Evolutionary conservation across 2,329 filamentous ascomycete genomes (phyloP).

Genomic region (Colletotrichum simmondsii): DNA sequence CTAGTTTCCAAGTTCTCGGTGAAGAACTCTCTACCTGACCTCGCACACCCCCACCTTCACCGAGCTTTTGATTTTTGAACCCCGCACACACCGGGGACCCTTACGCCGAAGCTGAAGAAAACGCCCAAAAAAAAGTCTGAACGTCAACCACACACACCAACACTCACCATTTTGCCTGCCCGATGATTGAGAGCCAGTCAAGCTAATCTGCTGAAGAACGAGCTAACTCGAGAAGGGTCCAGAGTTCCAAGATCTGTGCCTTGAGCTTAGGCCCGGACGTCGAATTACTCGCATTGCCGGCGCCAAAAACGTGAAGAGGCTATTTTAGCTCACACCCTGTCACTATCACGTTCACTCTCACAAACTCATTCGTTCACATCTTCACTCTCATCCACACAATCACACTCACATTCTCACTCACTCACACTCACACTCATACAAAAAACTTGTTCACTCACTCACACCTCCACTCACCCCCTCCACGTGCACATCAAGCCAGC

Average conservation of each 20-base stretch:
- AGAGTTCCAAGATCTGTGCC: background rate
- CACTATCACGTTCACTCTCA: background rate
- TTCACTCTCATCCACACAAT: background rate
- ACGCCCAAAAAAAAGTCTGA: constrained; percentile 4
- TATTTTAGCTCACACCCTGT: background rate
- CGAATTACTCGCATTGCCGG: background rate
- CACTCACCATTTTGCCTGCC: background rate
- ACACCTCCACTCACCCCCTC: background rate
- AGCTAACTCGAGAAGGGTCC: background rate
- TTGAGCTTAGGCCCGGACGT: background rate
- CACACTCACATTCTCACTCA: background rate
- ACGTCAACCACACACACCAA: background rate
- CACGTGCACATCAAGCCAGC: background rate
- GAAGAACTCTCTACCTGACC: background rate
- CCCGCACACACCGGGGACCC: constrained; percentile 7
- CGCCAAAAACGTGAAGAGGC: background rate
- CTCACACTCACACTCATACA: background rate
- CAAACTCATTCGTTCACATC: background rate
- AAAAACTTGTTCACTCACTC: background rate
- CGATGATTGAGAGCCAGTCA: background rate
- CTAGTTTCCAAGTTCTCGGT: constrained; percentile 1
- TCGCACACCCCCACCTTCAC: constrained; percentile 16
- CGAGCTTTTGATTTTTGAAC: constrained; percentile 13
- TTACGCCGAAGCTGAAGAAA: background rate
- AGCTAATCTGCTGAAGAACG: background rate